A percentile compares a stretch with the other conserved stretches of the same genome.
phyloP scores from a whole-genome alignment of 306 rosid species.

The Sindora glabra region DNA sequence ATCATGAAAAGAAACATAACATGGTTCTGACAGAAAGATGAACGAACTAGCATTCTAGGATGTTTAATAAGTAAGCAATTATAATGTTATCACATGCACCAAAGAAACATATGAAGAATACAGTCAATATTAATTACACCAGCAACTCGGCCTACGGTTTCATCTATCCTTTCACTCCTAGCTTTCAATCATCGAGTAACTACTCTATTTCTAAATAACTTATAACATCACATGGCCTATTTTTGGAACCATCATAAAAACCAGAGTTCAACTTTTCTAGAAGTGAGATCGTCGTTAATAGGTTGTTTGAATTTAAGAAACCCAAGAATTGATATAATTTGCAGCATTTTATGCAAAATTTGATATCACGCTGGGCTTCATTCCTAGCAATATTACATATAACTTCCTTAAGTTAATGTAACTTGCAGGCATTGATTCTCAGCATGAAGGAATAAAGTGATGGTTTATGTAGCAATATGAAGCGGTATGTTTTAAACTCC shows the following conservation, averaged over 20 bases:
- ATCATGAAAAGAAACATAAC: slow-evolving; percentile 59
- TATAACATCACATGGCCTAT: too few relatives aligned
- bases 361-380: not conserved
- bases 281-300: too few relatives aligned
- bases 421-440: not conserved
- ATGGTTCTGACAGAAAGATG: slow-evolving; percentile 38
- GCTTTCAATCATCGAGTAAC: not conserved
- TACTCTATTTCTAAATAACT: too few relatives aligned
- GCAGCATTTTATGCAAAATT: too few relatives aligned
- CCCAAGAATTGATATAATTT: too few relatives aligned
- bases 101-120: not conserved
- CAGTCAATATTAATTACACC: not conserved
- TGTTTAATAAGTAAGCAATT: not conserved
- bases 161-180: slow-evolving; percentile 8
- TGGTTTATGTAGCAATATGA: not conserved
- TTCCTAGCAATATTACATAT: not conserved
- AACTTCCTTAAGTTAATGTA: not conserved
- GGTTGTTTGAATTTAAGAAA: too few relatives aligned
- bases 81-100: not conserved
- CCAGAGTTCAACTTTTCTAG: too few relatives aligned
- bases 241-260: too few relatives aligned
- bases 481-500: not conserved
- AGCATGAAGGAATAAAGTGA: not conserved
- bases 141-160: not conserved
- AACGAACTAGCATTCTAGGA: slow-evolving; percentile 16